Percentiles rank a stretch among this genome's conserved stretches.
Evolutionary conservation across 2,329 filamentous ascomycete species (phyloP).

Genomic region (Cadophora sp.): DNA sequence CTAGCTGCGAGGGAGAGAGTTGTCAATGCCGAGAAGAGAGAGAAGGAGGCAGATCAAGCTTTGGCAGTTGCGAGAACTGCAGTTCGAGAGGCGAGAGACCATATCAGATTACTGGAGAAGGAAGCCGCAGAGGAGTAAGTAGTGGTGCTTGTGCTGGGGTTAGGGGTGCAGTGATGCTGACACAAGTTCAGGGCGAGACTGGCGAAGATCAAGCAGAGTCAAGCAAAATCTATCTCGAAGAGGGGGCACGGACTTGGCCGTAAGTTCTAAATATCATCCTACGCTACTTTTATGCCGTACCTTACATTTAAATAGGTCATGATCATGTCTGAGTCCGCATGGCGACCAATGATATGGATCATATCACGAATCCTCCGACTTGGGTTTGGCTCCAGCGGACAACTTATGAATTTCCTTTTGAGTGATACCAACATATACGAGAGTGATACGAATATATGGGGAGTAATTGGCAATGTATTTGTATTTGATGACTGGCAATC

Average conservation of each 20-base stretch:
- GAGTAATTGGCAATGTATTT: not conserved
- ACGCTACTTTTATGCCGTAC: not conserved
- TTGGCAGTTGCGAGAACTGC: slow-evolving; percentile 62
- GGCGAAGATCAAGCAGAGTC: slow-evolving; percentile 24
- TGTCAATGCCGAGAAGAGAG: slow-evolving; percentile 65
- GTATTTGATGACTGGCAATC: not conserved
- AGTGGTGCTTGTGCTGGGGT: not conserved
- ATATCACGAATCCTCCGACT: not conserved
- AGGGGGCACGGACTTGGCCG: slow-evolving; percentile 23
- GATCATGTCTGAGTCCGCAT: not conserved
- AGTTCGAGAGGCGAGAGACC: slow-evolving; percentile 67
- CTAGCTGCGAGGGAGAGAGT: slow-evolving; percentile 66
- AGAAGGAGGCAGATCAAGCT: slow-evolving; percentile 69
- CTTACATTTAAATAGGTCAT: not conserved
- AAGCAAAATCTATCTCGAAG: slow-evolving; percentile 24
- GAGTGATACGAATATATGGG: not conserved
- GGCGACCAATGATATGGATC: not conserved
- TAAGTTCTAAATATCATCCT: not conserved
- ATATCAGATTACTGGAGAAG: slow-evolving; percentile 66
- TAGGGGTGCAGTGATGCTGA: not conserved
- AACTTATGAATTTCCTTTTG: not conserved
- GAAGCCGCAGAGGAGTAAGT: slow-evolving; percentile 55
- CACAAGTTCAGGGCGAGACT: slow-evolving; percentile 15
- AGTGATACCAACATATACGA: not conserved
- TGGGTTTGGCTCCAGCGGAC: not conserved